Evolutionary conservation across 345 rosid genomes (phyloP).

Genomic region (thale cress (Arabidopsis thaliana)): DNA sequence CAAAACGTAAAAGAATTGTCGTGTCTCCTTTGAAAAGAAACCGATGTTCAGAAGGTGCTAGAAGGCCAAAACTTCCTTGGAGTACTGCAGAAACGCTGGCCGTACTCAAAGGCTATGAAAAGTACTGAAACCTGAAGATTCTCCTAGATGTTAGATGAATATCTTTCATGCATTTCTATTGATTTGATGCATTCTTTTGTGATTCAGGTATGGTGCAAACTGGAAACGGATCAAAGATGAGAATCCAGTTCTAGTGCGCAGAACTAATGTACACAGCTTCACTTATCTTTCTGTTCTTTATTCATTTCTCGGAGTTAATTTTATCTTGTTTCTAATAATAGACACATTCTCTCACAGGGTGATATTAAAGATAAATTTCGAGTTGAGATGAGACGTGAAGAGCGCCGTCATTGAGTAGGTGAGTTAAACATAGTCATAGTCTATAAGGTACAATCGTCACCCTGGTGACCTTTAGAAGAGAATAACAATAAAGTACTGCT

Average conservation of each 20-base stretch:
- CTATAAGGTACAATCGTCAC: neutral
- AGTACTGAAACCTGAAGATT: constrained; percentile 33
- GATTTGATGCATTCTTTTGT: constrained; percentile 23
- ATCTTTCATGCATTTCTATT: constrained; percentile 18
- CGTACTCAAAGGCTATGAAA: constrained; percentile 41
- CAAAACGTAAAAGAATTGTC: constrained; percentile 24
- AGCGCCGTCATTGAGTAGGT: constrained; percentile 32
- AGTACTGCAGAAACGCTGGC: constrained; percentile 47
- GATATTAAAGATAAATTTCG: constrained; percentile 45
- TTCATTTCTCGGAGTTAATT: constrained; percentile 5
- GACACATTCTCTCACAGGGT: constrained; percentile 34
- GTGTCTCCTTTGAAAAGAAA: constrained; percentile 32
- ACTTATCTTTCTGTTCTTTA: constrained; percentile 21
- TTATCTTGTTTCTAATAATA: constrained; percentile 14
- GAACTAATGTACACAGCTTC: constrained; percentile 41
- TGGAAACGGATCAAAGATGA: constrained; percentile 46
- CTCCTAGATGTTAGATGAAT: constrained; percentile 24
- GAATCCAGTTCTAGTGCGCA: constrained; percentile 31
- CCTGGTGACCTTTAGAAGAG: constrained; percentile 1
- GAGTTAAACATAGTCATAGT: constrained; percentile 11
- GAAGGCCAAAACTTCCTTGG: constrained; percentile 37
- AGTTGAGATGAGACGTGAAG: constrained; percentile 44
- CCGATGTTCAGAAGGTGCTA: constrained; percentile 17
- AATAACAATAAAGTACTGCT: neutral
- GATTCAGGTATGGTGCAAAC: constrained; percentile 44